Conservation (phyloP, 106 monocot species). For the Acanthochlamys bracteata region DNA sequence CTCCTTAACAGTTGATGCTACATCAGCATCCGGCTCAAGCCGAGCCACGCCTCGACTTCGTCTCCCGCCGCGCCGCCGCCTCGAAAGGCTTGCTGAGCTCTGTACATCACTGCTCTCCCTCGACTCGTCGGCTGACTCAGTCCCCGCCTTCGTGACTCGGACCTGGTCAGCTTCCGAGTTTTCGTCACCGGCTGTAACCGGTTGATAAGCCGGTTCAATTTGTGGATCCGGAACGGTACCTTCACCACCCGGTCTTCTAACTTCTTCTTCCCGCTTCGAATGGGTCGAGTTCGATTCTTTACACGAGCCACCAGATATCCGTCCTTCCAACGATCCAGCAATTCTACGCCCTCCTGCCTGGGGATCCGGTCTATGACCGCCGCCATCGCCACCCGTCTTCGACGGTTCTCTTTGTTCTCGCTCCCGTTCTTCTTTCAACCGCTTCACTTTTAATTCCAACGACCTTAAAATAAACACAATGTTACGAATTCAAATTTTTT, state of each 20-base stretch:
- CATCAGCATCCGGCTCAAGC: conserved; percentile 27
- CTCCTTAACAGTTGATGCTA: conserved; percentile 5
- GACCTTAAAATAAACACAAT: conserved; percentile 38
- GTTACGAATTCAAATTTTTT: not conserved
- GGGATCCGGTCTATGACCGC: conserved; percentile 6
- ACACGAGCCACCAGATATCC: conserved; percentile 6
- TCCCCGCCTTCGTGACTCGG: conserved; percentile 1
- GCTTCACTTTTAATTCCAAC: conserved; percentile 47
- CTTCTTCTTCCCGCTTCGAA: not conserved
- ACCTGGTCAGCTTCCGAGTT: conserved; percentile 1
- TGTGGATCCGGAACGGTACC: not conserved
- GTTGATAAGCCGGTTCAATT: not conserved
- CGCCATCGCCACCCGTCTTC: not conserved
- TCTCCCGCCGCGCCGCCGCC: conserved; percentile 4
- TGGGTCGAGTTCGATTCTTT: conserved; percentile 18
- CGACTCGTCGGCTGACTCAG: conserved; percentile 11
- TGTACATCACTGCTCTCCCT: conserved; percentile 79
- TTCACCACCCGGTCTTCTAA: not conserved
- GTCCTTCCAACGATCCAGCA: not conserved
- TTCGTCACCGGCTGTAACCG: not conserved
- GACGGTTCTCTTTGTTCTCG: conserved; percentile 15
- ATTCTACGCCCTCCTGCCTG: not conserved
- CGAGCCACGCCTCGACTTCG: not conserved
- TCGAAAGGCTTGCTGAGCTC: conserved; percentile 76
- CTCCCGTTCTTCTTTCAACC: conserved; percentile 48